A percentile compares a stretch with the other conserved stretches of the same genome.
Conservation (phyloP, 2,329 filamentous ascomycete species). For the Paecilomyces formosus region DNA sequence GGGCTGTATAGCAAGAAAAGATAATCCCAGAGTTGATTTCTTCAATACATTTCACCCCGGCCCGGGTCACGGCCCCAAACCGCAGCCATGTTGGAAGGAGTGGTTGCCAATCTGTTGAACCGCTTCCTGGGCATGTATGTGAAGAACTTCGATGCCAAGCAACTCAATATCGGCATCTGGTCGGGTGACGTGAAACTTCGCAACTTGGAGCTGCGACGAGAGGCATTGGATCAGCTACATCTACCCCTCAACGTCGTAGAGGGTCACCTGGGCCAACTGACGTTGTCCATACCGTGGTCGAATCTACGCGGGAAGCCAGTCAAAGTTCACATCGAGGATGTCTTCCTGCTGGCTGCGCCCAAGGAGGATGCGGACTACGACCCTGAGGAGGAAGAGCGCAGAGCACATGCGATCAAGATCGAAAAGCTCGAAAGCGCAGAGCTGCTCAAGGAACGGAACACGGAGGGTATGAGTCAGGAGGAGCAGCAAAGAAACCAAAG, state of each 20-base stretch:
- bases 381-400: constrained; percentile 79
- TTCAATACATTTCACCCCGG: constrained; percentile 38
- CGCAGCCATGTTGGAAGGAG: constrained; percentile 83
- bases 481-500: constrained; percentile 97
- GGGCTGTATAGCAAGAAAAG: background rate
- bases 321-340: constrained; percentile 91
- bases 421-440: constrained; percentile 97
- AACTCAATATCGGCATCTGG: constrained; percentile 98
- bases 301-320: constrained; percentile 92
- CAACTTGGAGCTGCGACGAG: constrained; percentile 83
- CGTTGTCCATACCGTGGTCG: constrained; percentile 92
- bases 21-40: background rate
- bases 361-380: constrained; percentile 94
- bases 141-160: constrained; percentile 96
- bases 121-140: constrained; percentile 99
- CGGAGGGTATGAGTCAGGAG: constrained; percentile 88
- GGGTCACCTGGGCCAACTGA: constrained; percentile 86
- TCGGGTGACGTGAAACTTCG: constrained; percentile 94
- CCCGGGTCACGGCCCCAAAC: constrained; percentile 63
- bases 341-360: constrained; percentile 88
- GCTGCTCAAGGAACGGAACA: constrained; percentile 80
- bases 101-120: constrained; percentile 95
- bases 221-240: constrained; percentile 94
- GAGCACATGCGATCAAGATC: constrained; percentile 91
- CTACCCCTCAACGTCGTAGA: constrained; percentile 94